Conservation (phyloP, 2,329 filamentous ascomycete species). For the Fusarium luffae region DNA sequence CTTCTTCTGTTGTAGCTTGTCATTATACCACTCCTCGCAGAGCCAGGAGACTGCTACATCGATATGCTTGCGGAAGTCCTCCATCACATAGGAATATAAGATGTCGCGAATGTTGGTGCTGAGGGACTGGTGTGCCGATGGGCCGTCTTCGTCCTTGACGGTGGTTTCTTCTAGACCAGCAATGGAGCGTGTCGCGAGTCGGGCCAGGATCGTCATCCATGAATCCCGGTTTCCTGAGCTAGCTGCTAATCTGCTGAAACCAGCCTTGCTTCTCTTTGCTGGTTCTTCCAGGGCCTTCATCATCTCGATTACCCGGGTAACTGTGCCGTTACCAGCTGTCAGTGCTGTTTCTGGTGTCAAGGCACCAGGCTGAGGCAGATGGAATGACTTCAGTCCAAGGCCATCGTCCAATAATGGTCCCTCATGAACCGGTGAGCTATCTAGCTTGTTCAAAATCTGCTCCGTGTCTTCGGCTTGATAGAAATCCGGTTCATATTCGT, state of each 20-base stretch:
- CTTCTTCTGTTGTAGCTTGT: constrained; percentile 64
- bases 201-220: constrained; percentile 88
- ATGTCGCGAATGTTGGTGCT: constrained; percentile 80
- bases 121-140: constrained; percentile 58
- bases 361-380: constrained; percentile 79
- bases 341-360: constrained; percentile 77
- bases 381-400: constrained; percentile 82
- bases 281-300: constrained; percentile 79
- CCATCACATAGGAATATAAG: constrained; percentile 86
- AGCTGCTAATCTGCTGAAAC: constrained; percentile 85
- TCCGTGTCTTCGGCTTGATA: constrained; percentile 80
- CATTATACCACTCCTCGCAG: constrained; percentile 98
- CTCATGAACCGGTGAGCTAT: constrained; percentile 70
- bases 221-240: constrained; percentile 87
- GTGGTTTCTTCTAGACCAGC: constrained; percentile 72
- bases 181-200: constrained; percentile 83
- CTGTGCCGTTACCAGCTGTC: constrained; percentile 78
- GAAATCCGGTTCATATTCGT: constrained; percentile 90
- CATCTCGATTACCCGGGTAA: constrained; percentile 81
- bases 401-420: constrained; percentile 49
- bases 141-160: constrained; percentile 68
- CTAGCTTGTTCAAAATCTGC: constrained; percentile 81
- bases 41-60: constrained; percentile 94
- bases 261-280: constrained; percentile 71
- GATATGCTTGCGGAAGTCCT: constrained; percentile 90